Percentiles rank a stretch among this genome's conserved stretches.
Evolutionary conservation across 2,329 filamentous ascomycete genomes (phyloP).

Genomic region (Ceratocystiopsis brevicomis): DNA sequence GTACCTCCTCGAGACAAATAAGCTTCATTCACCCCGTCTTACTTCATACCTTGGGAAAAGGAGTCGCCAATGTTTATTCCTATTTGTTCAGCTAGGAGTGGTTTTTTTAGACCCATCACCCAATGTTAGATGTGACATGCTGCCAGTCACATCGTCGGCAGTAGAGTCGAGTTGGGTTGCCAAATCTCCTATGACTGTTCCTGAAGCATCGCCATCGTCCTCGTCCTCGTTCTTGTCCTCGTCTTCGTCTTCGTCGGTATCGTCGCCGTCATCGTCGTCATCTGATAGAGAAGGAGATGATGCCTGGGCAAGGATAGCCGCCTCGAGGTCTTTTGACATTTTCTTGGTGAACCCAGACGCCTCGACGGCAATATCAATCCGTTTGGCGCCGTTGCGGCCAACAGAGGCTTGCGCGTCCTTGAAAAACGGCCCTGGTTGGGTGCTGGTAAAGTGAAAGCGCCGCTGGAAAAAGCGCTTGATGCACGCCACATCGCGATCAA

Average conservation of each 20-base stretch:
- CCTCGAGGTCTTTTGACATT: slow-evolving; percentile 85
- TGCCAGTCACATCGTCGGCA: neutral
- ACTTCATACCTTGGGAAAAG: too few relatives aligned
- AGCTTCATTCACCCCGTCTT: too few relatives aligned
- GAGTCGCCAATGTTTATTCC: too few relatives aligned
- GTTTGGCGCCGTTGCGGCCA: slow-evolving; percentile 41
- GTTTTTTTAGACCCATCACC: too few relatives aligned
- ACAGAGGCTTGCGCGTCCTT: slow-evolving; percentile 61
- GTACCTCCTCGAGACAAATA: too few relatives aligned
- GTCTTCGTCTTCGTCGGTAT: slow-evolving; percentile 15
- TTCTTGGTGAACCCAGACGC: slow-evolving; percentile 93
- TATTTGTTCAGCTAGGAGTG: too few relatives aligned
- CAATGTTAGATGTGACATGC: neutral
- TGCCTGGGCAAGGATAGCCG: slow-evolving; percentile 49
- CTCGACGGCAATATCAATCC: slow-evolving; percentile 74
- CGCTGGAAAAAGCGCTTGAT: slow-evolving; percentile 87
- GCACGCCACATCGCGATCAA: slow-evolving; percentile 87
- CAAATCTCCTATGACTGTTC: neutral
- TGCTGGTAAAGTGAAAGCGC: slow-evolving; percentile 70
- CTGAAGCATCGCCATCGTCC: slow-evolving; percentile 7
- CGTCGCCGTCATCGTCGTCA: slow-evolving; percentile 15
- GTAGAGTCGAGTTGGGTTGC: neutral
- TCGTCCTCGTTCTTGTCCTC: slow-evolving; percentile 11
- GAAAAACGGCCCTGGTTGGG: slow-evolving; percentile 70
- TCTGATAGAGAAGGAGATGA: slow-evolving; percentile 2